Base-by-base conservation (phyloP, 2,329 filamentous ascomycete species). In the Pseudocercospora fuligena region DNA sequence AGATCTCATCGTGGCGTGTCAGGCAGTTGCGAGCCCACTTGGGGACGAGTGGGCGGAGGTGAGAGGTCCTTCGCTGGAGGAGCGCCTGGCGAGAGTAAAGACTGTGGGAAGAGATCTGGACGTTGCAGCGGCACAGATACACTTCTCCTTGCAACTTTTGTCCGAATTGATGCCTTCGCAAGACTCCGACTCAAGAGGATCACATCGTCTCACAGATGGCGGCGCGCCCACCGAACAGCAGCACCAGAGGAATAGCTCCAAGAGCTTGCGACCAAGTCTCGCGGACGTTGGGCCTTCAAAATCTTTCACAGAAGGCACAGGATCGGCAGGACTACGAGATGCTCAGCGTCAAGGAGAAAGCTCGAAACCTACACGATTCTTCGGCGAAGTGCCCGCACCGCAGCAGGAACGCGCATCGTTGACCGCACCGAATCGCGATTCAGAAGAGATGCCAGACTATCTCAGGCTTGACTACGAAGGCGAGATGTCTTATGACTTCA, bases 11-110 rank as follows among this genome's bases (percentile, higher is more conserved):
- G 82, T 97, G 59, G 89, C 90, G 66, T 97, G 94, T 75, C 95
- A 99, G 80, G 89, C 92, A 25, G 91, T 98, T n/a, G 92, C 93
- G 5, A 92, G 92, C 8, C 95, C 95, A 5, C 80, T 99, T 51
- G 92, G 91, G 8, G 95, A 99, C 77, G 95, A 99, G 80, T 99
- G 95, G 95, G 89, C 94, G 3, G 93, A 97, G 77, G 85, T 94
- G n/a, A 89, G 93, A 51, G 93, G 93, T 1, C 93, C 97, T 77
- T 92, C 94, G 7, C 83, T 99, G 31, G 94, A 97, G 75, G 92
- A 92, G 71, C 89, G 95, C 23, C 80, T 98, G 27, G 91, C 91
- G 70, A 90, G 92, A 69, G 93, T 97, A 66, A 88, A 91, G 61
- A 85, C 88, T 66, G 91, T 92, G 68, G 89, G 90, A 9, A 88